Conservation (phyloP, 768 basidiomycete genomes). For the Rhizopogon roseolus region DNA sequence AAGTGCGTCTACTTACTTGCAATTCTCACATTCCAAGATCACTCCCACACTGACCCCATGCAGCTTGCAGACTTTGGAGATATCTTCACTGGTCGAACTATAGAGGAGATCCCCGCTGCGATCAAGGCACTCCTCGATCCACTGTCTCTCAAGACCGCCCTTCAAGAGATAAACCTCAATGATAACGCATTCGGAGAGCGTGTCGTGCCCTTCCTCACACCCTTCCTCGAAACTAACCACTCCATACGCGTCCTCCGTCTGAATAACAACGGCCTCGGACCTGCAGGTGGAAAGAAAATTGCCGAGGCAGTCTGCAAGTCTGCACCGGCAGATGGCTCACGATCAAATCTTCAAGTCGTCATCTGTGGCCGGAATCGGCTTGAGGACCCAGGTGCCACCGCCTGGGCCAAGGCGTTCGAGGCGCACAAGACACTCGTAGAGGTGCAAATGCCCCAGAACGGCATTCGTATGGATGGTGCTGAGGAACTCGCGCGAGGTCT, state of each 20-base stretch:
- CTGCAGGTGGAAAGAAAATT: slow-evolving; percentile 80
- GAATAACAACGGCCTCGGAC: slow-evolving; percentile 96
- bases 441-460: slow-evolving; percentile 96
- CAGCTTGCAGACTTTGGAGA: slow-evolving; percentile 95
- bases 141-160: slow-evolving; percentile 71
- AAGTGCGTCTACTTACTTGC: slow-evolving; percentile 43
- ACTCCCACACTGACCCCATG: slow-evolving; percentile 3
- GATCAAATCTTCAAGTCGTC: slow-evolving; percentile 70
- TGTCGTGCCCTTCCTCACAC: slow-evolving; percentile 90
- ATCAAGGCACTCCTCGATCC: slow-evolving; percentile 86
- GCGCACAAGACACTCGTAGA: slow-evolving; percentile 79
- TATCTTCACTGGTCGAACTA: slow-evolving; percentile 96
- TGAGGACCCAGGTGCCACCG: slow-evolving; percentile 79
- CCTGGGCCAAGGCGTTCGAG: slow-evolving; percentile 86
- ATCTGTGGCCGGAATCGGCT: slow-evolving; percentile 96
- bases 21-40: neutral
- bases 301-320: slow-evolving; percentile 80
- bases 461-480: slow-evolving; percentile 91
- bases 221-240: slow-evolving; percentile 80
- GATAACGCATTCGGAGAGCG: slow-evolving; percentile 98
- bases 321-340: slow-evolving; percentile 65
- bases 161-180: slow-evolving; percentile 84
- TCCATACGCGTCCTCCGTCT: slow-evolving; percentile 81
- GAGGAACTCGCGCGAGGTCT: slow-evolving; percentile 73
- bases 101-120: slow-evolving; percentile 90